These are phyloP conservation scores for Phialophora tarda DNA, from an alignment of 2,329 filamentous ascomycete species.

Conservation along the genomic window DNA sequence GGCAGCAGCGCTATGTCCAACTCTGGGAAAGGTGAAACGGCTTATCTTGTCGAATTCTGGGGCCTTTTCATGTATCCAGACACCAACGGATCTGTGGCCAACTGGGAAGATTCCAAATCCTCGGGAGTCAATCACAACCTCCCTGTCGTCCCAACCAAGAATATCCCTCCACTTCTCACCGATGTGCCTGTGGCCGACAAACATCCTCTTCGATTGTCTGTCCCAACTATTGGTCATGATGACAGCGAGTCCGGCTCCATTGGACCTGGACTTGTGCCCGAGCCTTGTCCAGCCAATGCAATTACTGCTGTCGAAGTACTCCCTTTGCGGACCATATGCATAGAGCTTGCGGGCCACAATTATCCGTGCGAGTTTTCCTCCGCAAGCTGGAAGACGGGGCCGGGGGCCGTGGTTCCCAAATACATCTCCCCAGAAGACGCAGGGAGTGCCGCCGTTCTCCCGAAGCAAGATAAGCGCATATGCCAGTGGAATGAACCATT, in stretches of 20 bases:
- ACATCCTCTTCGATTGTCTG: conserved; percentile 61
- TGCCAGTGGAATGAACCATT: conserved; percentile 69
- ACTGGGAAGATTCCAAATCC: conserved; percentile 66
- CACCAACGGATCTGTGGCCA: conserved; percentile 60
- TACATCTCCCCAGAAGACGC: conserved; percentile 73
- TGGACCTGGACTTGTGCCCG: conserved; percentile 43
- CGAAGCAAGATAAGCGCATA: conserved; percentile 74
- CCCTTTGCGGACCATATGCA: conserved; percentile 68
- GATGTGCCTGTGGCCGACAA: conserved; percentile 62
- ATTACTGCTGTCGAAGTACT: conserved; percentile 66
- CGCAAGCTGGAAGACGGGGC: conserved; percentile 59
- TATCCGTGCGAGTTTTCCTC: conserved; percentile 63
- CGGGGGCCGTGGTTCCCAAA: conserved; percentile 66
- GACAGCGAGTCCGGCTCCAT: conserved; percentile 59
- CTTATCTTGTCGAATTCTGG: conserved; percentile 27
- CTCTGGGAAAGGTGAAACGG: conserved; percentile 30
- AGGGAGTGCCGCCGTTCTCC: conserved; percentile 63
- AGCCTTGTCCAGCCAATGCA: conserved; percentile 68
- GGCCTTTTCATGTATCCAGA: conserved; percentile 53
- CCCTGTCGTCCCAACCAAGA: conserved; percentile 59
- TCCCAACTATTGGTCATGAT: conserved; percentile 60
- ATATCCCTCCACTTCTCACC: conserved; percentile 70
- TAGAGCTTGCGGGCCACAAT: conserved; percentile 68
- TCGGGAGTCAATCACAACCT: conserved; percentile 63
- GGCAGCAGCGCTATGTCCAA: conserved; percentile 15